Conservation (phyloP, 768 basidiomycete genomes). For the Rhodocollybia butyracea region DNA sequence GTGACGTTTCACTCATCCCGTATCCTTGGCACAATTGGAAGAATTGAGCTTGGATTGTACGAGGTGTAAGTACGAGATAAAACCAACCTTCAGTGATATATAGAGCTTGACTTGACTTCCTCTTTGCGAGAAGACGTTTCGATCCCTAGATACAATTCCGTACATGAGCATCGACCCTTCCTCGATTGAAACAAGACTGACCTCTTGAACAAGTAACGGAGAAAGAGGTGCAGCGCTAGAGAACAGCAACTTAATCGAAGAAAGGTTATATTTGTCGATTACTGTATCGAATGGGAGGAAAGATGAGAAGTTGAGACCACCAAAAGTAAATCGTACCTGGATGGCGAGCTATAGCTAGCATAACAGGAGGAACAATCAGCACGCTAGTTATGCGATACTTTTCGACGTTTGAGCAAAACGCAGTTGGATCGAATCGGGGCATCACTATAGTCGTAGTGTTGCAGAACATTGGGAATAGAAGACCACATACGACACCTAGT, state of each 20-base stretch:
- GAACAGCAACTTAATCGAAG: constrained; percentile 51
- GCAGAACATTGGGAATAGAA: constrained; percentile 51
- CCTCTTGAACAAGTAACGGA: constrained; percentile 53
- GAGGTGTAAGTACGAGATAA: background rate
- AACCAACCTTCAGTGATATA: background rate
- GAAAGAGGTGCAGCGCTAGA: constrained; percentile 84
- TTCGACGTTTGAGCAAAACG: constrained; percentile 65
- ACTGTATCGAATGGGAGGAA: constrained; percentile 34
- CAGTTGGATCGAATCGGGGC: constrained; percentile 66
- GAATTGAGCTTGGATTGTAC: background rate
- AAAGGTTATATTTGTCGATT: constrained; percentile 67
- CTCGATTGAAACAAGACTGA: constrained; percentile 17
- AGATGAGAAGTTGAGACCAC: background rate
- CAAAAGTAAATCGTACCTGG: constrained; percentile 37
- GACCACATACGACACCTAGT: constrained; percentile 54
- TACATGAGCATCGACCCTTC: background rate
- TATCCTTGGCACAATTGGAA: constrained; percentile 40
- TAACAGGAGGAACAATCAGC: constrained; percentile 79
- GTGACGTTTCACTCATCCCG: constrained; percentile 82
- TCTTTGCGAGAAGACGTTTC: background rate
- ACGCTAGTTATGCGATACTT: constrained; percentile 57
- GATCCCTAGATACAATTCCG: background rate
- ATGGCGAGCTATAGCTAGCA: constrained; percentile 70
- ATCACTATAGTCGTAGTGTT: constrained; percentile 57
- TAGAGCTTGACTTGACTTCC: background rate